phyloP scores from a whole-genome alignment of 352 stramenopile species.

The Pythium rhizo-oryzae region DNA sequence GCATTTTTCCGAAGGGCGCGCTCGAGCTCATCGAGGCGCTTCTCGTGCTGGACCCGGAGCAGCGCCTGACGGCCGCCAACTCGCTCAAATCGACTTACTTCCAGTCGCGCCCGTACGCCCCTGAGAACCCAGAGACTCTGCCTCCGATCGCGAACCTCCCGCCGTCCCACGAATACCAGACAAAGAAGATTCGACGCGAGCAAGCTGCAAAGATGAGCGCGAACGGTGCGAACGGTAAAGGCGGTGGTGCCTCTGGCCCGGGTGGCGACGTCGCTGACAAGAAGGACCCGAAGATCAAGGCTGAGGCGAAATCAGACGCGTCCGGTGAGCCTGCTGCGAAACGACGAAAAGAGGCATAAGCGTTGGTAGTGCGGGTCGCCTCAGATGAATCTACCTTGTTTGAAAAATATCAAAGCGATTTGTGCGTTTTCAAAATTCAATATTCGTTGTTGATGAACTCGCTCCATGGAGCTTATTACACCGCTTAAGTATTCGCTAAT shows the following conservation, averaged over 20 bases:
- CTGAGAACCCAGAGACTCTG: slow-evolving; percentile 62
- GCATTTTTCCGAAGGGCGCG: slow-evolving; percentile 80
- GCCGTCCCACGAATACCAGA: slow-evolving; percentile 88
- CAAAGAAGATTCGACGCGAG: slow-evolving; percentile 88
- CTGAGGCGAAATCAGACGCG: slow-evolving; percentile 24
- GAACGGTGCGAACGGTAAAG: slow-evolving; percentile 39
- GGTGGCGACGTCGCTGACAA: slow-evolving; percentile 9
- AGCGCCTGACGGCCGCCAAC: slow-evolving; percentile 91
- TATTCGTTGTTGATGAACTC: background rate
- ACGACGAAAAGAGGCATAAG: slow-evolving; percentile 56
- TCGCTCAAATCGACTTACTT: slow-evolving; percentile 96
- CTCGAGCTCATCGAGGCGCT: slow-evolving; percentile 94
- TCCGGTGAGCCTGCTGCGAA: slow-evolving; percentile 45
- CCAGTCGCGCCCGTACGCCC: slow-evolving; percentile 64
- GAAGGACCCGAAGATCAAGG: slow-evolving; percentile 41
- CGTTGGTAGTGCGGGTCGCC: background rate
- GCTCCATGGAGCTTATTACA: background rate
- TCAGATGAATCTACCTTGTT: too few species aligned
- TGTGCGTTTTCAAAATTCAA: background rate
- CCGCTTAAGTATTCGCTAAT: slow-evolving; percentile 31
- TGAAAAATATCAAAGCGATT: background rate
- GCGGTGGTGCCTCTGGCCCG: background rate
- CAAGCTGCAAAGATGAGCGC: slow-evolving; percentile 71
- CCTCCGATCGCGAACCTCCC: slow-evolving; percentile 74
- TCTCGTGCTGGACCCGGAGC: slow-evolving; percentile 94